Evolutionary conservation across 805 yeast genomes (phyloP), one percentile per base, ranked within the genome.

Genomic region (Suhomyces sp.): DNA sequence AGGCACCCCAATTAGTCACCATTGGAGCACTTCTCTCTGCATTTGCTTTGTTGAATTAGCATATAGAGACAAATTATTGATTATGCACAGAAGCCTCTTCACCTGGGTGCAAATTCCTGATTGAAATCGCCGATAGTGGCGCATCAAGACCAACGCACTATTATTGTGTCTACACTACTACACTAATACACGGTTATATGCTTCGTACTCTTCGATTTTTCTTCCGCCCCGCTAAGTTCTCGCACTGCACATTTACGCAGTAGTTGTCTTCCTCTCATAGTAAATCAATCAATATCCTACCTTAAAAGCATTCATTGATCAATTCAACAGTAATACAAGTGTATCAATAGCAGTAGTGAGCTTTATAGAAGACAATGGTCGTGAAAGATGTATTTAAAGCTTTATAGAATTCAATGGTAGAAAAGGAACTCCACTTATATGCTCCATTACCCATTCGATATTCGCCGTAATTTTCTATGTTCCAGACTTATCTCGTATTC

Each of bases 1-100:
- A 44, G 41, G 29, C 39, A n/a, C 54, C 51, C 20, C 48, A 45
- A 20, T 51, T 51, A 15, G 39, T n/a, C 41, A 37, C 46, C 27
- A 48, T 52, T 17, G 57, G 57, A 31, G 53, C 43, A 44, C 52
- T 50, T 22, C 41, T 50, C 24, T 55, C 55, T 43, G 55, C 52
- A 17, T 44, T 52, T 48, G 57, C 55, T 27, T 44, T 55, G 49
- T 44, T 37, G 17, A 17, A 50, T 46, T 55, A 55, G 35, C 9
- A 4, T 19, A 9, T 37, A 37, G 22, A 17, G 20, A 31, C 12
- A 27, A n/a, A n/a, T 17, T 15, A 19, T 10, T 19, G 15, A 12
- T 19, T 17, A 17, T 17, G 41, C 41, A 19, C 22, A 19, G 5
- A 19, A 35, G 40, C 40, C 40, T 27, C n/a, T 27, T 27, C 31